Evolutionary conservation across 176 grass and related monocot species (phyloP).

Genomic region (sorghum (Sorghum bicolor)): DNA sequence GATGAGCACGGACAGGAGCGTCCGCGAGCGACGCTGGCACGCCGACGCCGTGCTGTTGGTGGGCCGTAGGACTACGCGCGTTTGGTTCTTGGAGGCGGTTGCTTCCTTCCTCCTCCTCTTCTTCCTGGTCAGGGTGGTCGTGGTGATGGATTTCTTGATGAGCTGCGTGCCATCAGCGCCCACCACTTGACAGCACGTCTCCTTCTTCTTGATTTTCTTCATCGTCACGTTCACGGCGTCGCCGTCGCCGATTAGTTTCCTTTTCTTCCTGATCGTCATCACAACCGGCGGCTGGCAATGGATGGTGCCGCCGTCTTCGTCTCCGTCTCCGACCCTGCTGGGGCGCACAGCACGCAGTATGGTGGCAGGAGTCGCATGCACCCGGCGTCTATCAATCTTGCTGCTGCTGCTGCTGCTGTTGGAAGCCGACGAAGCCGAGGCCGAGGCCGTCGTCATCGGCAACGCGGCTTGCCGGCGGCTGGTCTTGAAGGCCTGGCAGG

Average conservation of each 20-base stretch:
- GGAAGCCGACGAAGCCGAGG: too few species aligned
- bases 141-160: background rate
- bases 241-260: background rate
- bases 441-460: too few species aligned
- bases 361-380: background rate
- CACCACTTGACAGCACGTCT: background rate
- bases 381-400: too few species aligned
- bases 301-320: too few species aligned
- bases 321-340: too few species aligned
- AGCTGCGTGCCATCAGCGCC: background rate
- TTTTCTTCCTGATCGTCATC: background rate
- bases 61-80: constrained; percentile 11
- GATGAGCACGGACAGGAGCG: constrained; percentile 45
- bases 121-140: background rate
- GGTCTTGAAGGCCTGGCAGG: constrained; percentile 38
- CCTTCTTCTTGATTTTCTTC: background rate
- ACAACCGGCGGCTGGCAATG: too few species aligned
- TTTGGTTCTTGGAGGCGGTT: background rate
- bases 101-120: background rate
- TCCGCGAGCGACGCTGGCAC: constrained; percentile 28
- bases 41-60: background rate
- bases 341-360: background rate
- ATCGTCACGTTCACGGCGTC: background rate
- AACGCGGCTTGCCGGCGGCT: too few species aligned
- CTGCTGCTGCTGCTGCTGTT: too few species aligned